Percentiles rank a stretch among this genome's conserved stretches.
These are phyloP conservation scores for Lycium ferocissimum DNA, from an alignment of 257 asterid species.

Conservation along the genomic window DNA sequence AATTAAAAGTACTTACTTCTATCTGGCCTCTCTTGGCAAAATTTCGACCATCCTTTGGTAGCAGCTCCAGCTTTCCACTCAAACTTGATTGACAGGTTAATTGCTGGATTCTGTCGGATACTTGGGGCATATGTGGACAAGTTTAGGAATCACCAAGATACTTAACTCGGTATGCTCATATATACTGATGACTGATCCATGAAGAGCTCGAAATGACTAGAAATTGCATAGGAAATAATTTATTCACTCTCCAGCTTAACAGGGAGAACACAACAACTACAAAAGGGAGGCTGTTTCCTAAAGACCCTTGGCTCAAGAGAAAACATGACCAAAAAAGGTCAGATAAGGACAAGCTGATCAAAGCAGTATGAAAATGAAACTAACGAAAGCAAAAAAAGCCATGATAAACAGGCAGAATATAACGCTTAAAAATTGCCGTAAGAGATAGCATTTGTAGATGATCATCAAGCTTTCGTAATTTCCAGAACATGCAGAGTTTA, in stretches of 20 bases:
- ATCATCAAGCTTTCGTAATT: slow-evolving; percentile 1
- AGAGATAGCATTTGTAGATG: not conserved
- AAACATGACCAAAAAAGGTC: no score
- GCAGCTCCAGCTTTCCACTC: slow-evolving; percentile 38
- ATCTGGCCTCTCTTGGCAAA: slow-evolving; percentile 38
- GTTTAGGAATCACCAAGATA: not conserved
- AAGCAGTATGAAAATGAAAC: no score
- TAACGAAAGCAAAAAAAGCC: no score
- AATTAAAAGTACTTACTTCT: slow-evolving; percentile 22
- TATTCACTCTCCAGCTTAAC: not conserved
- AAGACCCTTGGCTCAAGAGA: no score
- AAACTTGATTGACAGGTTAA: slow-evolving; percentile 37
- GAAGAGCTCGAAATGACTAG: slow-evolving; percentile 3
- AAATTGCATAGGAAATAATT: not conserved
- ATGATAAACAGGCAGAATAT: not conserved
- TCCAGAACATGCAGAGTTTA: not conserved
- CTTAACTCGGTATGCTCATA: not conserved
- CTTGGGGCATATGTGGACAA: slow-evolving; percentile 26
- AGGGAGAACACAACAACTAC: not conserved
- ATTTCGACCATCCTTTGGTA: slow-evolving; percentile 35
- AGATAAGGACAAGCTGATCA: no score
- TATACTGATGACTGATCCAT: not conserved
- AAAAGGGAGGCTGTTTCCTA: no score
- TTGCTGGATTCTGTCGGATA: not conserved
- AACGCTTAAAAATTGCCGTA: not conserved